A percentile compares a stretch with the other conserved stretches of the same genome.
Conservation (phyloP, 148 eudicot species). For the Camellia japonica region DNA sequence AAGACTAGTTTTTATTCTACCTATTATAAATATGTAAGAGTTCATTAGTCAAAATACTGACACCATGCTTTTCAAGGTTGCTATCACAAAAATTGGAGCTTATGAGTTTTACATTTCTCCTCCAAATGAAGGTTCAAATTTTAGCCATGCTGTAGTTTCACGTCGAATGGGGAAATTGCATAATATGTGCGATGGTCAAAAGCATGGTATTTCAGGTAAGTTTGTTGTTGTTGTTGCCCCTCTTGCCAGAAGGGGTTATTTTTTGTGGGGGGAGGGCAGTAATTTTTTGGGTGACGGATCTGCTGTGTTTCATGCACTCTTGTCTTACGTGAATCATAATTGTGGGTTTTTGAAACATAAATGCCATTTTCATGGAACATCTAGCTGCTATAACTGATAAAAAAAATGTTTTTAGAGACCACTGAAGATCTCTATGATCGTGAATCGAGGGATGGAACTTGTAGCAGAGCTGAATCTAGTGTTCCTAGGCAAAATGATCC, state of each 20-base stretch:
- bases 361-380: neutral
- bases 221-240: neutral
- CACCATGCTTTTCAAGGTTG: slow-evolving; percentile 36
- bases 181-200: slow-evolving; percentile 22
- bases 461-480: slow-evolving; percentile 12
- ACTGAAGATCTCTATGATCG: neutral
- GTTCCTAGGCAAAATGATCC: slow-evolving; percentile 17
- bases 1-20: neutral
- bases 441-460: slow-evolving; percentile 8
- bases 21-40: neutral
- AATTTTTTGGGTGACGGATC: neutral
- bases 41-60: neutral
- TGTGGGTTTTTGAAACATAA: neutral
- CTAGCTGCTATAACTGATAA: neutral
- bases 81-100: slow-evolving; percentile 28
- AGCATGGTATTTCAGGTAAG: slow-evolving; percentile 24
- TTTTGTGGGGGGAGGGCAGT: neutral
- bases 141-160: slow-evolving; percentile 34
- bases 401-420: neutral
- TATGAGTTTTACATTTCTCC: slow-evolving; percentile 37
- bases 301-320: neutral
- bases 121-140: slow-evolving; percentile 17
- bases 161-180: slow-evolving; percentile 26
- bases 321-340: neutral
- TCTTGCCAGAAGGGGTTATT: neutral